Base-by-base conservation (phyloP, 352 stramenopile species). In the Globisporangium acanthophoron region DNA sequence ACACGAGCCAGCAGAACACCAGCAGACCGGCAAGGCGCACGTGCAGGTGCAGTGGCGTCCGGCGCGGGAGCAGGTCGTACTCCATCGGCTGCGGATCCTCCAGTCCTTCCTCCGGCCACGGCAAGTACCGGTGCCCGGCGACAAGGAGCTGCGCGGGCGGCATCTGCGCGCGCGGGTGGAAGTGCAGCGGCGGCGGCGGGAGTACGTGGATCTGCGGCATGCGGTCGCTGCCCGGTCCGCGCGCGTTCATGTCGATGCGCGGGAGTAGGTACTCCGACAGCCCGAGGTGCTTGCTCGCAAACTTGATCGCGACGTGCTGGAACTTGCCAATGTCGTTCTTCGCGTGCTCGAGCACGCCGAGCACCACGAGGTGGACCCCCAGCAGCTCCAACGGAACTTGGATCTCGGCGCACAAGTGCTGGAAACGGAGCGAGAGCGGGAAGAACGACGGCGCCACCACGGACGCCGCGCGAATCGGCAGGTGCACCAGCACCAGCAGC, bases 331-430 rank as follows among this genome's bases (percentile, higher is more conserved):
- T 90, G 52, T 82, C 82, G 51, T 95, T 93, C 64, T 95, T 95
- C 39, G 82, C 78, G 46, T 89, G 82, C 59, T 99, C 96, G 35
- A 99, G 74, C 35, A 98, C 79, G 15, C 82, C 91, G 16, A 99
- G 70, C 49, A 98, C 96, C 5, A 93, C 94, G 16, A 99, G 67
- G 71, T 99, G 96, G 40, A 98, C 96, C 20, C 96, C 74, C 9
- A 98, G 73, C 8, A 99, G 74, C 68, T 99, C 96, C n/a, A 98
- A 46, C 12, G 96, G 96, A 35, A 98, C 88, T 85, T 99, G 96
- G 50, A 98, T 79, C 62, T 98, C 90, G 7, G 92, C 78, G 58
- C 88, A 94, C 37, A 97, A 73, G 69, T 98, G 90, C 67, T 92
- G 96, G 73, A 98, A 97, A 5, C 84, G 85, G 47, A 98, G 73